Conservation (phyloP, 768 basidiomycete species). For the Auricularia cornea region DNA sequence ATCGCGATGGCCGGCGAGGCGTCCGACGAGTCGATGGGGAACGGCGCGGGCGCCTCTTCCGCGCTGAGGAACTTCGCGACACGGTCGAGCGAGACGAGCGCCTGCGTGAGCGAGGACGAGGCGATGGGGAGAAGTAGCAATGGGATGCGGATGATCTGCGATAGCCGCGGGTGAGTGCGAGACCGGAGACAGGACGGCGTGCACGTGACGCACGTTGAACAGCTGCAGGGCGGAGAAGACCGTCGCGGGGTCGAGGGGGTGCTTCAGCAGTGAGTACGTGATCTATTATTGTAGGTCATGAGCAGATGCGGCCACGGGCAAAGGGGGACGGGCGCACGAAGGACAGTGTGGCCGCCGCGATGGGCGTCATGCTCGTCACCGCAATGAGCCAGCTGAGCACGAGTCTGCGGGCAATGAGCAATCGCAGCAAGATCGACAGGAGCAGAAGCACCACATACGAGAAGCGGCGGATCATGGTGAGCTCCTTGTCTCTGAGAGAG, state of each 20-base stretch:
- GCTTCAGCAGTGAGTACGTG: conserved; percentile 51
- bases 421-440: conserved; percentile 11
- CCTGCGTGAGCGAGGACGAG: conserved; percentile 39
- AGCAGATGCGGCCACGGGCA: background rate
- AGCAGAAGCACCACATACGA: conserved; percentile 30
- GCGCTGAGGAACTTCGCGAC: conserved; percentile 42
- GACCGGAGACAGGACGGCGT: conserved; percentile 8
- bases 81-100: conserved; percentile 41
- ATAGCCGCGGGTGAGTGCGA: background rate
- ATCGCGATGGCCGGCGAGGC: conserved; percentile 29
- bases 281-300: conserved; percentile 30
- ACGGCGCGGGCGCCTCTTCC: conserved; percentile 45
- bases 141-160: conserved; percentile 50
- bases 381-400: conserved; percentile 31
- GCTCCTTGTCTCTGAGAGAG: conserved; percentile 23
- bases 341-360: conserved; percentile 40
- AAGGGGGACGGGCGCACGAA: conserved; percentile 32
- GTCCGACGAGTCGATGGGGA: conserved; percentile 34
- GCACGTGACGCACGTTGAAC: conserved; percentile 47
- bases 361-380: conserved; percentile 42
- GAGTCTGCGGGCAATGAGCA: conserved; percentile 13
- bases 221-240: conserved; percentile 52
- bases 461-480: conserved; percentile 13
- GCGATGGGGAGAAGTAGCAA: conserved; percentile 50
- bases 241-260: conserved; percentile 42